Base-by-base conservation (phyloP, 2,329 filamentous ascomycete species). In the Aspergillus sp. region DNA sequence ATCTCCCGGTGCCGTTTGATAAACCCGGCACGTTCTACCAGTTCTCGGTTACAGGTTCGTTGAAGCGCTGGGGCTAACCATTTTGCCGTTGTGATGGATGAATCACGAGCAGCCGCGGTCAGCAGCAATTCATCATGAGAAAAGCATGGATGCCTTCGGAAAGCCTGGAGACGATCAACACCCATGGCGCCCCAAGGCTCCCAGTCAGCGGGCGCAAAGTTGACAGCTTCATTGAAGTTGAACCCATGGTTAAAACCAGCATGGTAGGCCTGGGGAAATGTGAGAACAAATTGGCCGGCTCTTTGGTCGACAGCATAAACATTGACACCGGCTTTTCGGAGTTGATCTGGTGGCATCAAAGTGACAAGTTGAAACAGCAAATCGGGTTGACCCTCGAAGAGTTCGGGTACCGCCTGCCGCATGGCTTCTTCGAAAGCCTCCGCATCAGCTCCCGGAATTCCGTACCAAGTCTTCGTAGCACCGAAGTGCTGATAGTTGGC, bases 401-500 rank as follows among this genome's bases (percentile, higher is more conserved):
- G 74, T 60, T 98, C 93, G 0, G 93, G 93, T 0, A 98, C 90
- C 2, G 93, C 90, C 59, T 95, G 88, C 37, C 83, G 83, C 91
- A 98, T 97, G 1, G 93, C 93, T 43, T 85, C 79, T 68, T 98
- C 93, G 46, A 98, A 98, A 54, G 93, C 95, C 58, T 93, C 86
- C 0, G 90, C 88, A 63, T 97, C 93, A 35, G 88, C 87, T 10
- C 87, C 91, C 0, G 93, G 93, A 53, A 98, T 96, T 4, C 93
- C 93, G 58, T 98, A 98, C 93, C 93, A 98, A 0, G 93, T 98
- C 71, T 98, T 98, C 2, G 93, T 98, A 1, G 90, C 90, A 7
- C 93, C 93, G 58, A 98, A 95, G 59, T 98, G 93, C 64, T 98
- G 93, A 58, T 97, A 98, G 55, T 98, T 98, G 41, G 93, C 87